phyloP scores from a whole-genome alignment of 306 rosid genomes.

The Lathyrus aphaca region DNA sequence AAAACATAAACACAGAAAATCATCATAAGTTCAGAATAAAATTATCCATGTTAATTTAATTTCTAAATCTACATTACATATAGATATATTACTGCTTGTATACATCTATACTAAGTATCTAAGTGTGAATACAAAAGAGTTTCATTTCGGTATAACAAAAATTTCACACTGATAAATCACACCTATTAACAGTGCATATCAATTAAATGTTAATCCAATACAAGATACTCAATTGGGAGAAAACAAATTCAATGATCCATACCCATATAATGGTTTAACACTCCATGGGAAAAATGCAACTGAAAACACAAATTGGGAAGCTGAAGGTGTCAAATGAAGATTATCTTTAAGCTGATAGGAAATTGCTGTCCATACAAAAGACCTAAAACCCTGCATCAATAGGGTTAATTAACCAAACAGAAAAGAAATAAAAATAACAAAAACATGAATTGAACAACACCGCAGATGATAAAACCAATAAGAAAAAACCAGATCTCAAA shows the following conservation, averaged over 20 bases:
- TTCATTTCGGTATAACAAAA: neutral
- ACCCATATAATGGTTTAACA: conserved; percentile 89
- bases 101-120: conserved; percentile 1
- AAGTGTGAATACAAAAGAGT: neutral
- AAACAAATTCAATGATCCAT: conserved; percentile 31
- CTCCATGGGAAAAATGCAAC: conserved; percentile 88
- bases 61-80: conserved; percentile 2
- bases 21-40: neutral
- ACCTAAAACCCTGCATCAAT: conserved; percentile 78
- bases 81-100: neutral
- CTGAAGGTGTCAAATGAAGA: conserved; percentile 77
- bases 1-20: conserved; percentile 24
- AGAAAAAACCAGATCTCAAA: conserved; percentile 39
- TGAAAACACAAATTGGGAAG: conserved; percentile 76
- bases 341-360: conserved; percentile 85
- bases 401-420: neutral
- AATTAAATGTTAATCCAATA: neutral
- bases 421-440: too few species aligned
- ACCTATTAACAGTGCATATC: neutral
- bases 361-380: conserved; percentile 88
- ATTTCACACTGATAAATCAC: neutral
- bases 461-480: neutral
- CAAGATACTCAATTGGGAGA: neutral
- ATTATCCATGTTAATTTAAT: neutral
- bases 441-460: neutral